These are phyloP conservation scores for Elaeis guineensis DNA, from an alignment of 176 grass and related monocot genomes.

Conservation along the genomic window DNA sequence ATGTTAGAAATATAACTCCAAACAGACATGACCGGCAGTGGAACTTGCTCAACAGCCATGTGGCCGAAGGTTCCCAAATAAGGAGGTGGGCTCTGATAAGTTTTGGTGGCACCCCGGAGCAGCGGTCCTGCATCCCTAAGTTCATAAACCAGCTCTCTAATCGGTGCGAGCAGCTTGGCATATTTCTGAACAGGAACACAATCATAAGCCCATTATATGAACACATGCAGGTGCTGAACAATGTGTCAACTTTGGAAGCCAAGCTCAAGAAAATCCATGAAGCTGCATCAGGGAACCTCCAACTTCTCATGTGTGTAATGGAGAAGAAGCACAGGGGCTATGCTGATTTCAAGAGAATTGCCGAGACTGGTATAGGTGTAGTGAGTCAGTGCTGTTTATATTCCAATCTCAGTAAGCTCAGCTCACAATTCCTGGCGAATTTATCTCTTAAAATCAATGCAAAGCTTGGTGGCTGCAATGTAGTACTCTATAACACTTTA, in stretches of 20 bases:
- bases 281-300: slow-evolving; percentile 64
- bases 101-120: slow-evolving; percentile 72
- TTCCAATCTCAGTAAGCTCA: slow-evolving; percentile 60
- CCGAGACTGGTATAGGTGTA: slow-evolving; percentile 76
- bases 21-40: slow-evolving; percentile 74
- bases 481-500: slow-evolving; percentile 63
- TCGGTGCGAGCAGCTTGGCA: slow-evolving; percentile 77
- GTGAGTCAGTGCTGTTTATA: slow-evolving; percentile 95
- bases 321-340: slow-evolving; percentile 76
- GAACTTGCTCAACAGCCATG: slow-evolving; percentile 81
- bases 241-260: slow-evolving; percentile 52
- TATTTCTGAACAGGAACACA: slow-evolving; percentile 64
- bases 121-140: slow-evolving; percentile 57
- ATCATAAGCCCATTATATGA: slow-evolving; percentile 63
- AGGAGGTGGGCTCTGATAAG: slow-evolving; percentile 87
- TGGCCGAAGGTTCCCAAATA: slow-evolving; percentile 67
- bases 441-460: slow-evolving; percentile 86
- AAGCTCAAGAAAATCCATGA: slow-evolving; percentile 76
- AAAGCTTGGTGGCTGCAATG: slow-evolving; percentile 79
- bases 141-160: slow-evolving; percentile 71
- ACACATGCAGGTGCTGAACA: slow-evolving; percentile 71
- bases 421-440: slow-evolving; percentile 72
- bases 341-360: slow-evolving; percentile 80
- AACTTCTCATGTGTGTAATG: slow-evolving; percentile 84
- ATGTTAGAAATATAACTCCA: slow-evolving; percentile 72